Base-by-base conservation (phyloP, 1,284 basidiomycete species). In the Violaceomyces palustris region DNA sequence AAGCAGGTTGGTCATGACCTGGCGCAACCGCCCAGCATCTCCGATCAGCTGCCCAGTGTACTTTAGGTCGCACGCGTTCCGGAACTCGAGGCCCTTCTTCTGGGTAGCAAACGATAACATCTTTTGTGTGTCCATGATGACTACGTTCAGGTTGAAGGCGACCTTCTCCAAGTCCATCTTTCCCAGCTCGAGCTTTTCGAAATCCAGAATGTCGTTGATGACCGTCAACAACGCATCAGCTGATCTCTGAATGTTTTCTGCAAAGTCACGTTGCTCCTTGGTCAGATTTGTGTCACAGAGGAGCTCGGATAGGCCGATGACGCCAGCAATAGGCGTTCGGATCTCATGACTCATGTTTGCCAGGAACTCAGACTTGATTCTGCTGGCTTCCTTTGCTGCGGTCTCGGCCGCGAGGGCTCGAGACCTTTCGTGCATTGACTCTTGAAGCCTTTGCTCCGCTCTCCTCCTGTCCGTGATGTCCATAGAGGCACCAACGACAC, bases 311-410 rank as follows among this genome's bases (percentile, higher is more conserved):
- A 77, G 56, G 12, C 76, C 76, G 27, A 72, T 70, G 22, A 73
- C 65, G 42, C 64, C 62, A 56, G 75, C 69, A 3, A 77, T 68
- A 1, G 77, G 76, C 17, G 73, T 77, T 21, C 77, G 66, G 14
- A 78, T 74, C 61, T 78, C 77, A 60, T 78, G 77, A 25, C 72
- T 74, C 61, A 74, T 67, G 67, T 72, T 50, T 62, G 72, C 41
- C 63, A 76, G 25, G 64, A 72, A 53, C 63, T 73, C 44, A 57
- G 76, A 61, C 72, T 76, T 75, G 75, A 79, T 69, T 75, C 77
- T 51, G 76, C 77, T 69, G 73, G 77, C 74, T 75, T 78, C 78
- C 76, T 78, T 51, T 67, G 74, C 74, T 2, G 73, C 73, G 0
- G 64, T 67, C 44, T 75, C 74, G 14, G 69, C 66, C 3, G 73